These are phyloP conservation scores for Peniophora sp. DNA, from an alignment of 1,284 basidiomycete genomes.

Conservation along the genomic window DNA sequence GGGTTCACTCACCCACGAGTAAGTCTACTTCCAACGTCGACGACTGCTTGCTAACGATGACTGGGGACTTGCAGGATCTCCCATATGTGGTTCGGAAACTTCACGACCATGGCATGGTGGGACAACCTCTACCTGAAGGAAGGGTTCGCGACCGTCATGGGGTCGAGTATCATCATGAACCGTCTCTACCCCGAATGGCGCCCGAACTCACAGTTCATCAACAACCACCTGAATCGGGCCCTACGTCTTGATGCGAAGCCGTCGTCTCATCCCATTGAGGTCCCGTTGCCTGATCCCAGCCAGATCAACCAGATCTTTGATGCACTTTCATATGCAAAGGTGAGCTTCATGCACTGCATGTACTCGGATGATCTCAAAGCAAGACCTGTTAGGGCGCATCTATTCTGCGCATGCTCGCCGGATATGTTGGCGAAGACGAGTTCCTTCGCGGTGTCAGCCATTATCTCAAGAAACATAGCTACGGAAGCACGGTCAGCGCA, in stretches of 20 bases:
- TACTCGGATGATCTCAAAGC: too few species aligned
- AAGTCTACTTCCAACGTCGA: constrained; percentile 79
- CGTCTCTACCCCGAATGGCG: constrained; percentile 78
- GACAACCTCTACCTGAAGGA: constrained; percentile 83
- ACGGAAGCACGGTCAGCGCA: constrained; percentile 78
- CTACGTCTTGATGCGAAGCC: constrained; percentile 82
- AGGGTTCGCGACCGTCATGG: constrained; percentile 83
- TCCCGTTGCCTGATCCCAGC: constrained; percentile 83
- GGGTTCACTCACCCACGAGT: constrained; percentile 76
- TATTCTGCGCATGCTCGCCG: constrained; percentile 90
- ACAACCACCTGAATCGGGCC: constrained; percentile 52
- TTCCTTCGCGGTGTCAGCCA: constrained; percentile 85
- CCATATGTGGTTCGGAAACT: constrained; percentile 72
- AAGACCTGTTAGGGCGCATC: constrained; percentile 5
- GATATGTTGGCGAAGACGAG: constrained; percentile 83
- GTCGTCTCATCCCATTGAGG: constrained; percentile 94
- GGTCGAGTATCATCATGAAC: constrained; percentile 85
- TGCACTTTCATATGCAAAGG: constrained; percentile 80
- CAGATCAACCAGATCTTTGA: constrained; percentile 90
- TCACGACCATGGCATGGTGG: constrained; percentile 94
- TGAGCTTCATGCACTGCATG: too few species aligned
- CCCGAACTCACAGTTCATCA: constrained; percentile 63
- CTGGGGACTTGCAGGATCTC: constrained; percentile 21
- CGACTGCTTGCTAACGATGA: constrained; percentile 80
- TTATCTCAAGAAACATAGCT: constrained; percentile 85